Conservation (phyloP, 2,329 filamentous ascomycete species). For the Thielaviopsis musarum region DNA sequence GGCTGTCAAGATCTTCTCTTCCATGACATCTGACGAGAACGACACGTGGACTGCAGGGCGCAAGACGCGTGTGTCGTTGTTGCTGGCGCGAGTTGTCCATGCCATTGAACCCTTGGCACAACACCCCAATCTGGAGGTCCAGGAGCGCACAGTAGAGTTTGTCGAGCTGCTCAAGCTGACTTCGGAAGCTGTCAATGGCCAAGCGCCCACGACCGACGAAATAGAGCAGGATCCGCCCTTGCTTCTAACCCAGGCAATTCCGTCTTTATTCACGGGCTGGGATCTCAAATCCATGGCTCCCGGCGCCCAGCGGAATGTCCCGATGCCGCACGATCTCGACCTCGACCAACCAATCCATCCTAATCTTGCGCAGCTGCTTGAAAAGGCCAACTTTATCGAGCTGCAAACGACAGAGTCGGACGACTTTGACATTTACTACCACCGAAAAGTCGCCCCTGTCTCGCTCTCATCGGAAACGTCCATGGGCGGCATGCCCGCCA, state of each 20-base stretch:
- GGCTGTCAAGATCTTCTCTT: constrained; percentile 67
- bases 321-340: constrained; percentile 57
- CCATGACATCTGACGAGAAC: constrained; percentile 47
- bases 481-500: constrained; percentile 30
- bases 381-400: constrained; percentile 33
- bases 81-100: constrained; percentile 68
- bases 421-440: constrained; percentile 52
- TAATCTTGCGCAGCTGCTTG: constrained; percentile 51
- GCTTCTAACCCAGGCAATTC: constrained; percentile 78
- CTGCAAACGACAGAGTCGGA: constrained; percentile 38
- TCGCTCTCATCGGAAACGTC: constrained; percentile 26
- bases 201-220: constrained; percentile 38
- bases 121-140: constrained; percentile 82
- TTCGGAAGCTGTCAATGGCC: constrained; percentile 58
- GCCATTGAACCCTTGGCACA: constrained; percentile 62
- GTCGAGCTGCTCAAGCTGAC: constrained; percentile 77
- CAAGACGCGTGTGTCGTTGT: constrained; percentile 56
- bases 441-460: constrained; percentile 35
- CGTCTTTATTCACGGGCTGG: constrained; percentile 68
- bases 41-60: constrained; percentile 54
- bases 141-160: constrained; percentile 87
- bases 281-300: constrained; percentile 82
- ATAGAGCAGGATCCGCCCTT: constrained; percentile 54
- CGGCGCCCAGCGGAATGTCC: constrained; percentile 73
- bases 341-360: constrained; percentile 69